These are phyloP conservation scores for Sporisorium sorghi DNA, from an alignment of 1,284 basidiomycete genomes.

Conservation along the genomic window DNA sequence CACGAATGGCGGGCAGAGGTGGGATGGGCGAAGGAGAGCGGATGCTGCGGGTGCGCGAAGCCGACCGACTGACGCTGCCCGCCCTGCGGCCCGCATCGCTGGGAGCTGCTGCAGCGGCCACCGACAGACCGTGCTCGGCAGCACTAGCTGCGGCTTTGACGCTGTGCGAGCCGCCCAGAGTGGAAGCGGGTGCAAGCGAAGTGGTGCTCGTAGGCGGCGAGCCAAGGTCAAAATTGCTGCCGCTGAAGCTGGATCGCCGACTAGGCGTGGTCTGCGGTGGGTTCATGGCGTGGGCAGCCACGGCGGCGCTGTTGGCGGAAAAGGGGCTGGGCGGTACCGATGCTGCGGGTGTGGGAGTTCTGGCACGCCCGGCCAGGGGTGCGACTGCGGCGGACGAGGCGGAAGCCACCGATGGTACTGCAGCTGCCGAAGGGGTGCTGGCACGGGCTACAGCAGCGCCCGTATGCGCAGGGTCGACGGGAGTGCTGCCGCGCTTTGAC, in stretches of 20 bases:
- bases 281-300: conserved; percentile 57
- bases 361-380: conserved; percentile 32
- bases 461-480: conserved; percentile 47
- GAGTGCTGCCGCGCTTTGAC: conserved; percentile 57
- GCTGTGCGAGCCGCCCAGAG: conserved; percentile 25
- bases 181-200: conserved; percentile 52
- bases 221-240: conserved; percentile 57
- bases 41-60: conserved; percentile 55
- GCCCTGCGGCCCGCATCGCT: conserved; percentile 32
- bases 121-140: conserved; percentile 19
- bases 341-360: conserved; percentile 47
- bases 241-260: conserved; percentile 64
- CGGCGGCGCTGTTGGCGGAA: conserved; percentile 37
- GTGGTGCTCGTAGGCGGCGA: conserved; percentile 64
- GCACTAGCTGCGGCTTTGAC: conserved; percentile 15
- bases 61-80: conserved; percentile 52
- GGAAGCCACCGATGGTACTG: conserved; percentile 17
- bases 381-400: conserved; percentile 24
- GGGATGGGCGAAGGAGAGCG: conserved; percentile 70
- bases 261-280: conserved; percentile 62
- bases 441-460: conserved; percentile 30
- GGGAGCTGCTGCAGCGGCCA: conserved; percentile 7
- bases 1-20: conserved; percentile 68
- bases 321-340: conserved; percentile 57
- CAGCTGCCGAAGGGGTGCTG: conserved; percentile 32